Percentiles rank a stretch among this genome's conserved stretches.
Conservation (phyloP, 768 basidiomycete genomes). For the Wakefieldia striispora region DNA sequence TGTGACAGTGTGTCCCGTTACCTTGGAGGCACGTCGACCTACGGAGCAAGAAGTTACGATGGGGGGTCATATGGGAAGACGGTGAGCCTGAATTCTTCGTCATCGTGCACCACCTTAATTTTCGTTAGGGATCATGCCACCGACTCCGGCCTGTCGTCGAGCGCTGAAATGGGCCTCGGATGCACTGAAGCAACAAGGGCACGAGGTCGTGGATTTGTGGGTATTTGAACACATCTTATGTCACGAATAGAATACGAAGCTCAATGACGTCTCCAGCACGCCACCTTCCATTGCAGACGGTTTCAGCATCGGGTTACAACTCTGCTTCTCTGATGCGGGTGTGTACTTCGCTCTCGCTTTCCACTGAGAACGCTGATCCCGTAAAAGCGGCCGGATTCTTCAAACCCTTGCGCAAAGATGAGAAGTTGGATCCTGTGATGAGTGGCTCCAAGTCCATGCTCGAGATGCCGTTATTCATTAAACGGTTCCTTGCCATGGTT, state of each 20-base stretch:
- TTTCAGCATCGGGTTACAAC: constrained; percentile 50
- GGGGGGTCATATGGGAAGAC: constrained; percentile 42
- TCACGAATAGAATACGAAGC: background rate
- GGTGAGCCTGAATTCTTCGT: constrained; percentile 26
- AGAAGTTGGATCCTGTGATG: constrained; percentile 34
- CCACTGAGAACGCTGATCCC: background rate
- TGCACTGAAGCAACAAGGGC: constrained; percentile 36
- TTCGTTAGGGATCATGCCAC: constrained; percentile 35
- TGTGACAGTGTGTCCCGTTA: constrained; percentile 39
- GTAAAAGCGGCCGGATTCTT: constrained; percentile 45
- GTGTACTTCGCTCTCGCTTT: background rate
- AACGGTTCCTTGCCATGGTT: constrained; percentile 43
- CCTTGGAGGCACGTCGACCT: constrained; percentile 41
- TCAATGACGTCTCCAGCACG: constrained; percentile 20
- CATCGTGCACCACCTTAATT: background rate
- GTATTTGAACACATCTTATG: constrained; percentile 7
- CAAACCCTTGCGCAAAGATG: constrained; percentile 32
- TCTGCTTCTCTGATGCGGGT: constrained; percentile 60
- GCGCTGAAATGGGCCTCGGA: constrained; percentile 35
- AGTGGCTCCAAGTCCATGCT: constrained; percentile 22
- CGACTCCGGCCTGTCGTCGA: constrained; percentile 40
- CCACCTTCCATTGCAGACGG: constrained; percentile 52
- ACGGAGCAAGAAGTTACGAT: constrained; percentile 34
- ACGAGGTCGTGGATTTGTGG: constrained; percentile 41
- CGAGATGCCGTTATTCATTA: constrained; percentile 34